Evolutionary conservation across 495 filamentous ascomycete genomes (phyloP).

Genomic region (Tuber borchii): DNA sequence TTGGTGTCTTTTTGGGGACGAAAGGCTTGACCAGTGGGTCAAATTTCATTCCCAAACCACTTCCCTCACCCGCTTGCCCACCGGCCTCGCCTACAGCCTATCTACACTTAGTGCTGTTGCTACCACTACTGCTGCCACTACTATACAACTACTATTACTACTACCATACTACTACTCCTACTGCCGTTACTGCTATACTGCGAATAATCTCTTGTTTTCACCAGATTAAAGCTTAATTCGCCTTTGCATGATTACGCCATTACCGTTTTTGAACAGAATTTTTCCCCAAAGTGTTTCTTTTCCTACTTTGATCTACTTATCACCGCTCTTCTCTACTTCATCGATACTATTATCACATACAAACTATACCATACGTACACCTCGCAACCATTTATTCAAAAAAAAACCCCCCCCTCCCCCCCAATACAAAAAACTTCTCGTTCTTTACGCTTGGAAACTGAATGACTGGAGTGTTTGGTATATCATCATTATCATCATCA

Average conservation of each 20-base stretch:
- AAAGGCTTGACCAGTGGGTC: background rate
- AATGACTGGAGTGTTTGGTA: background rate
- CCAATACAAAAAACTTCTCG: background rate
- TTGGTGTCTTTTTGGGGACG: background rate
- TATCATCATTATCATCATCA: background rate
- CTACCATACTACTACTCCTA: background rate
- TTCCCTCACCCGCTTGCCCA: background rate
- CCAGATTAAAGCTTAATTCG: background rate
- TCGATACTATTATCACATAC: background rate
- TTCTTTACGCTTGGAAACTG: background rate
- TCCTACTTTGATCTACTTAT: background rate
- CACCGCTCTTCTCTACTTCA: background rate
- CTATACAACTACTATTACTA: background rate
- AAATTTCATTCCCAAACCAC: background rate
- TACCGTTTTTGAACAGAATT: background rate
- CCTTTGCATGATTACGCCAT: background rate
- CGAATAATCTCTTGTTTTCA: background rate
- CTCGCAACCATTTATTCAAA: background rate
- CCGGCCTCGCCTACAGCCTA: background rate
- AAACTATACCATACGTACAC: background rate
- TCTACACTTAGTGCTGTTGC: background rate
- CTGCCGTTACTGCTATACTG: background rate
- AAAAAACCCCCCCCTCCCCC: background rate
- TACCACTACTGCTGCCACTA: background rate
- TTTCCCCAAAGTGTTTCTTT: background rate